Conservation (phyloP, 345 rosid species). For the Nephelium lappaceum region DNA sequence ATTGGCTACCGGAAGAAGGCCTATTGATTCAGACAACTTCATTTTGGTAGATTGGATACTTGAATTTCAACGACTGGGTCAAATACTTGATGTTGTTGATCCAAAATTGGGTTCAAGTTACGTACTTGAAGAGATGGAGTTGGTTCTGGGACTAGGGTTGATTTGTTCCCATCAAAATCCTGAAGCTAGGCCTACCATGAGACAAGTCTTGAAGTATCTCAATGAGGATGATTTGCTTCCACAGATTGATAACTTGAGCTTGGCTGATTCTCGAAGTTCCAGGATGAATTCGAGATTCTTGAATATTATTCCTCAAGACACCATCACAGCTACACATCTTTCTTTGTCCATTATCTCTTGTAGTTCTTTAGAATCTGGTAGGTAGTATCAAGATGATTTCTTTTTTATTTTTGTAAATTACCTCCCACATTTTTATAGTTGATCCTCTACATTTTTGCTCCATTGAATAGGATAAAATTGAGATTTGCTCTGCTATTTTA, state of each 20-base stretch:
- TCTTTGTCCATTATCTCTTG: conserved; percentile 43
- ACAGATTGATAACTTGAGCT: conserved; percentile 25
- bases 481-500: too few relatives aligned
- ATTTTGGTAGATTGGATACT: conserved; percentile 45
- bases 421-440: not conserved
- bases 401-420: not conserved
- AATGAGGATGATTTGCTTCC: conserved; percentile 56
- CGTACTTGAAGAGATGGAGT: conserved; percentile 42
- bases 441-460: not conserved
- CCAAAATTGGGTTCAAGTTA: conserved; percentile 40
- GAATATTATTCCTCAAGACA: conserved; percentile 31
- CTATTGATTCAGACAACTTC: conserved; percentile 35
- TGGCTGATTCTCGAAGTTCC: conserved; percentile 21
- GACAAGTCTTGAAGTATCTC: conserved; percentile 52
- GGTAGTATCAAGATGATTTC: conserved; percentile 26
- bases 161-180: conserved; percentile 52
- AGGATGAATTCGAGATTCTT: conserved; percentile 21
- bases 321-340: conserved; percentile 17
- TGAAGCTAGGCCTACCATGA: conserved; percentile 57
- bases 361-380: conserved; percentile 36
- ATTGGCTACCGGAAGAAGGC: conserved; percentile 57
- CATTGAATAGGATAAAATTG: too few relatives aligned
- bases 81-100: conserved; percentile 48
- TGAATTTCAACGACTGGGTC: conserved; percentile 30
- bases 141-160: conserved; percentile 53